These are phyloP conservation scores for Nicotiana sylvestris DNA, from an alignment of 257 asterid genomes.

Conservation along the genomic window DNA sequence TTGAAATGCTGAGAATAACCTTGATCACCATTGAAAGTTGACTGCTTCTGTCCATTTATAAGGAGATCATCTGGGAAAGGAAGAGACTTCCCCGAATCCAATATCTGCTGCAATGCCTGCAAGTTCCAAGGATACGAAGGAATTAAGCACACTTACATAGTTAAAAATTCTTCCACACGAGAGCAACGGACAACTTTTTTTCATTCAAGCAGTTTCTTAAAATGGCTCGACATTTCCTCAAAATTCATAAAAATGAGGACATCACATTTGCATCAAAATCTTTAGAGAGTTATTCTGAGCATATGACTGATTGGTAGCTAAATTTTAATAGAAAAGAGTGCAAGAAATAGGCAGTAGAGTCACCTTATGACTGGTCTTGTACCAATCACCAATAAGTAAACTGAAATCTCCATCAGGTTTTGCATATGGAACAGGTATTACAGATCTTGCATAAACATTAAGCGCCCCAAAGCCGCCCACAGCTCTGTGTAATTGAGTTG, in stretches of 20 bases:
- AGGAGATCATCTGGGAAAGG: slow-evolving; percentile 68
- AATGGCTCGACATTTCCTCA: not conserved
- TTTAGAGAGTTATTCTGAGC: not conserved
- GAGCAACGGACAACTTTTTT: not conserved
- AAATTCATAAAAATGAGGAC: not conserved
- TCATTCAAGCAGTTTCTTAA: not conserved
- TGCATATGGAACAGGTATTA: slow-evolving; percentile 66
- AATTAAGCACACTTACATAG: not conserved
- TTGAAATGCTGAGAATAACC: slow-evolving; percentile 26
- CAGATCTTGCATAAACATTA: slow-evolving; percentile 63
- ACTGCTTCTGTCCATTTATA: slow-evolving; percentile 44
- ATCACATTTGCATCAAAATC: not conserved
- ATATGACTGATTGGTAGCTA: not conserved
- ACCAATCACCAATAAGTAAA: slow-evolving; percentile 77
- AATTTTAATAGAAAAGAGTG: not conserved
- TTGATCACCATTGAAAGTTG: slow-evolving; percentile 56
- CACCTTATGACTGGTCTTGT: slow-evolving; percentile 52
- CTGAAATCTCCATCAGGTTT: slow-evolving; percentile 64
- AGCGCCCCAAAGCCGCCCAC: slow-evolving; percentile 73
- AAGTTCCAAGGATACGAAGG: not conserved
- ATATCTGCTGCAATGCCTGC: slow-evolving; percentile 55
- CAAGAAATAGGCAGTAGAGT: not conserved
- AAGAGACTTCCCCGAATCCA: slow-evolving; percentile 68
- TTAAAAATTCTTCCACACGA: not conserved
- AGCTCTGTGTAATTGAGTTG: slow-evolving; percentile 73